Percentiles rank a stretch among this genome's conserved stretches.
Conservation (phyloP, 352 stramenopile genomes). For the Thalassiosira hispida region DNA sequence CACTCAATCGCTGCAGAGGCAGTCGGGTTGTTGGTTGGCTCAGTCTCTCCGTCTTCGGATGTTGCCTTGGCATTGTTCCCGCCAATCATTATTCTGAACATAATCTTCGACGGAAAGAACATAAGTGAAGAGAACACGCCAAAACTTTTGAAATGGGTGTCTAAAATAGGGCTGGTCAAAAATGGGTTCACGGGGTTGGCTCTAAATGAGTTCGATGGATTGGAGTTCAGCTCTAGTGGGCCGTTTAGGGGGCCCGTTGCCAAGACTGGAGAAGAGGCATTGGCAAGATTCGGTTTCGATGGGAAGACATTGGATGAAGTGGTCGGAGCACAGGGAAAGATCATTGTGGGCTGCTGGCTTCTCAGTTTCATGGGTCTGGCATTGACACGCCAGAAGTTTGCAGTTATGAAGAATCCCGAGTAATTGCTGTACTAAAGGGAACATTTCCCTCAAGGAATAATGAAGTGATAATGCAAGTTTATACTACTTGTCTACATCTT, state of each 20-base stretch:
- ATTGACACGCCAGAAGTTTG: constrained; percentile 75
- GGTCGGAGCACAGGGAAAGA: constrained; percentile 63
- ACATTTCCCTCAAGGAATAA: neutral
- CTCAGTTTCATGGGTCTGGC: constrained; percentile 74
- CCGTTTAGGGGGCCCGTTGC: constrained; percentile 66
- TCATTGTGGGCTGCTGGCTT: constrained; percentile 69
- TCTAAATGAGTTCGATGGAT: constrained; percentile 83
- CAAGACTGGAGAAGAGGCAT: constrained; percentile 74
- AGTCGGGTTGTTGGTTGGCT: constrained; percentile 76
- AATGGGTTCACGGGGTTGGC: constrained; percentile 81
- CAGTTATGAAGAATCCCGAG: constrained; percentile 61
- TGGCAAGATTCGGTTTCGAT: constrained; percentile 79
- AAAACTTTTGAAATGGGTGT: constrained; percentile 66
- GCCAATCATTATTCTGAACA: constrained; percentile 82
- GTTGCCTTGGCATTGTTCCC: constrained; percentile 82
- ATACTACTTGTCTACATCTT: too few relatives aligned
- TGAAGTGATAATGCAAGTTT: too few relatives aligned
- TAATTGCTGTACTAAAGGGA: constrained; percentile 4
- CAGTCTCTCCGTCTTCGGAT: constrained; percentile 74
- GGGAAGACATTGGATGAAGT: constrained; percentile 61
- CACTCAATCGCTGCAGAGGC: constrained; percentile 78
- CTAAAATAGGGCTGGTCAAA: constrained; percentile 75
- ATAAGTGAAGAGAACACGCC: constrained; percentile 84
- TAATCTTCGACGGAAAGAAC: constrained; percentile 87
- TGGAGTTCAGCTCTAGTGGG: constrained; percentile 73